Evolutionary conservation across 2,329 filamentous ascomycete genomes (phyloP).

Genomic region (Xylaria sp.): DNA sequence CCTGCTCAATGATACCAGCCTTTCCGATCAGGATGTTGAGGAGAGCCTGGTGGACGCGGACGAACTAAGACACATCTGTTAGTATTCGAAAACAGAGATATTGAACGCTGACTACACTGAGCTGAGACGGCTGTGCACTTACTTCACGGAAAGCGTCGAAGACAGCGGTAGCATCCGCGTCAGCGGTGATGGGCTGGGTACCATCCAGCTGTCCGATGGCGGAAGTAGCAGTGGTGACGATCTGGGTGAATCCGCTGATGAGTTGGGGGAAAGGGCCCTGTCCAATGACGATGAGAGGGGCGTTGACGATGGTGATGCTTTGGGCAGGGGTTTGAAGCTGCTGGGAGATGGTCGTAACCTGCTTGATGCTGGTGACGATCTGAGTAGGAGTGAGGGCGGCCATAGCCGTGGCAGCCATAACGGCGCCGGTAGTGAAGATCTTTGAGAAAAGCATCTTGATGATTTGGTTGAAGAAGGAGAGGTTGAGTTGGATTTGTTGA

Average conservation of each 20-base stretch:
- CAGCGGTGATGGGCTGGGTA: constrained; percentile 13
- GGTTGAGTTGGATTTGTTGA: neutral
- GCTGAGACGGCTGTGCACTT: neutral
- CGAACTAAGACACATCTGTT: constrained; percentile 23
- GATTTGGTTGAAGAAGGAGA: neutral
- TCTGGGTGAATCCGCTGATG: constrained; percentile 31
- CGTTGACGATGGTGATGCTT: constrained; percentile 35
- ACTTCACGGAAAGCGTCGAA: constrained; percentile 32
- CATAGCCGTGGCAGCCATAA: constrained; percentile 32
- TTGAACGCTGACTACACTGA: neutral
- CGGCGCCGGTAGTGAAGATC: constrained; percentile 32
- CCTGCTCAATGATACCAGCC: constrained; percentile 19
- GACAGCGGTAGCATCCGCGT: constrained; percentile 26
- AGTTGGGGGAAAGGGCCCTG: constrained; percentile 28
- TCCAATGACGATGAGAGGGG: constrained; percentile 29
- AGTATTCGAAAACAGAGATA: neutral
- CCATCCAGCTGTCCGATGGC: neutral
- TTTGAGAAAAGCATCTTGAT: constrained; percentile 38
- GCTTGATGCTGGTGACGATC: constrained; percentile 25
- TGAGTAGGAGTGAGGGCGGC: constrained; percentile 27
- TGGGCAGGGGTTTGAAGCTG: constrained; percentile 24
- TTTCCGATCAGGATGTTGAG: constrained; percentile 37
- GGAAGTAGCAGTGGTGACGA: constrained; percentile 25
- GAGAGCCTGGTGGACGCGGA: constrained; percentile 28
- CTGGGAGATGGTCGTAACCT: constrained; percentile 23